phyloP scores from a whole-genome alignment of 2,329 filamentous ascomycete genomes.

The Cladosporium sphaerospermum region DNA sequence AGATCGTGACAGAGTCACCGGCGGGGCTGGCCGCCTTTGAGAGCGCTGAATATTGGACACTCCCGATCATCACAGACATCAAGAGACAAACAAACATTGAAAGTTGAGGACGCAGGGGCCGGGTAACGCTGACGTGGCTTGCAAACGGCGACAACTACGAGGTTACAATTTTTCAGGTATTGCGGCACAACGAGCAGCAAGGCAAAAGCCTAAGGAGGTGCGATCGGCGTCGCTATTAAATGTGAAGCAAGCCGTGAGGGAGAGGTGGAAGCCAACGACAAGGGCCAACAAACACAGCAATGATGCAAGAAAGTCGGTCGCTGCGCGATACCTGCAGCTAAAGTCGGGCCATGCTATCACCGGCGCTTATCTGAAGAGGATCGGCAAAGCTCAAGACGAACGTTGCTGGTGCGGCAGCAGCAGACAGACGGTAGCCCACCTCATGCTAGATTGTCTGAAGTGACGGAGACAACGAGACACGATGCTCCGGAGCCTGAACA shows the following conservation, averaged over 20 bases:
- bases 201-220: not conserved
- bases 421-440: not conserved
- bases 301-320: not conserved
- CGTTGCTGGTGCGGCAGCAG: not conserved
- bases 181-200: not conserved
- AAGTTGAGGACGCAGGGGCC: not conserved
- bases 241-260: not conserved
- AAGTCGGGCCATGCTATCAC: constrained; percentile 7
- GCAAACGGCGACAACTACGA: not conserved
- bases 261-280: not conserved
- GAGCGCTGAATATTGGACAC: not conserved
- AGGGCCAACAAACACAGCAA: constrained; percentile 4
- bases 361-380: constrained; percentile 1
- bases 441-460: not conserved
- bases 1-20: not conserved
- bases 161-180: not conserved
- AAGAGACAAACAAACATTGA: not conserved
- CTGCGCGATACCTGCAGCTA: constrained; percentile 3
- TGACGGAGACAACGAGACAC: not conserved
- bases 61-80: not conserved
- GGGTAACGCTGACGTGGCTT: constrained; percentile 21
- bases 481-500: not conserved
- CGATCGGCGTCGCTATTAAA: constrained; percentile 5
- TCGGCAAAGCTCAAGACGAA: not conserved
- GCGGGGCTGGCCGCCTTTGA: not conserved